Evolutionary conservation across 768 basidiomycete genomes (phyloP), one percentile per base, ranked within the genome.

Genomic region (Macrolepiota fuliginosa): DNA sequence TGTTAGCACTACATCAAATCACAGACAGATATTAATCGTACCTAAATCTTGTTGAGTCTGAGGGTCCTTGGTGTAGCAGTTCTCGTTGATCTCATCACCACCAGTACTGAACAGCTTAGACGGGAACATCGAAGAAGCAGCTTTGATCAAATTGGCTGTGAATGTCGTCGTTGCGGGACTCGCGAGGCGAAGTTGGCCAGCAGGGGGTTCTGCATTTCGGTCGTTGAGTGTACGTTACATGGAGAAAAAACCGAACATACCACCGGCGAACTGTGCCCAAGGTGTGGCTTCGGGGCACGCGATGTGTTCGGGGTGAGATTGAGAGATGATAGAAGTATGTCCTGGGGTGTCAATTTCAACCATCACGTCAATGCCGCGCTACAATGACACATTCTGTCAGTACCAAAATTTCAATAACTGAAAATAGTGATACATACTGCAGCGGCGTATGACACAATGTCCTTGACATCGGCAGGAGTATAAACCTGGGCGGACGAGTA

Each of bases 101-200:
- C 94, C 94, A 0, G 91, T 90, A 64, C 84, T 83, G 66, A 95
- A 87, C 63, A 91, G 78, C n/a, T n/a, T n/a, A n/a, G n/a, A n/a
- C n/a, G n/a, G n/a, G n/a, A n/a, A n/a, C n/a, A n/a, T n/a, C n/a
- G 73, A 68, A 0, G 87, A 84, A 12, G 86, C 79, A 0, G 82
- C 74, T 0, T 71, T 73, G 67, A 94, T 72, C 13, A 95, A 67
- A 7, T 70, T 72, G 0, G 79, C 69, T 0, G 86, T 83, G 59
- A 92, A 94, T n/a, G n/a, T n/a, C n/a, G n/a, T n/a, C n/a, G n/a
- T n/a, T n/a, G n/a, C n/a, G n/a, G n/a, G n/a, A n/a, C 85, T 80
- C 0, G 88, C 86, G 56, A 95, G 80, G 45, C 90, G 87, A 11
- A 94, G 83, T 69, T 95, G 92, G 0, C 93, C 93, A 0, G 92